Conservation (phyloP, 208 protist genomes). For the Leishmania aethiopica region DNA sequence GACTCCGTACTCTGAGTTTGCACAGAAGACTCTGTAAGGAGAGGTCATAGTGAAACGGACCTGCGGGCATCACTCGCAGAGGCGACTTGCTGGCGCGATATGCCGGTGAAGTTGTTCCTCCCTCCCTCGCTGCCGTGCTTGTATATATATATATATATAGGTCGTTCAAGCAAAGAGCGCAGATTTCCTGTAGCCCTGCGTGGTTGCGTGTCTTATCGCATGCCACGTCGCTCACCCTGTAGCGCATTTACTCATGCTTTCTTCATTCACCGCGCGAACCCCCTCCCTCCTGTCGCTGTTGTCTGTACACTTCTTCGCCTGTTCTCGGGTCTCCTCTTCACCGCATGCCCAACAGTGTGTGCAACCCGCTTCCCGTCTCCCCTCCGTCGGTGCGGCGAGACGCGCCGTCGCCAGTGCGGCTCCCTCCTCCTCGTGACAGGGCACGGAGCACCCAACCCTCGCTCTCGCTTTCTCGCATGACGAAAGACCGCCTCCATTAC, state of each 20-base stretch:
- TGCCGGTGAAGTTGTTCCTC: background rate
- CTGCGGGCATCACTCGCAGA: background rate
- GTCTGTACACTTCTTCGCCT: background rate
- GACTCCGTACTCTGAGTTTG: background rate
- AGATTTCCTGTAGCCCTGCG: too few species aligned
- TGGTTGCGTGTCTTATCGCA: background rate
- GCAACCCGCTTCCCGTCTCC: background rate
- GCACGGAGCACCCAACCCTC: background rate
- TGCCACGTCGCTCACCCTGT: background rate
- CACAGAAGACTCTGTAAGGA: background rate
- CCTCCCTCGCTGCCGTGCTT: too few species aligned
- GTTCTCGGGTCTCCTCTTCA: background rate
- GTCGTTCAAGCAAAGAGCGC: background rate
- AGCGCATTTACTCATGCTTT: background rate
- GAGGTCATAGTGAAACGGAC: background rate
- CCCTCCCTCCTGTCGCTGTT: background rate
- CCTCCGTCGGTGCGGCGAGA: background rate
- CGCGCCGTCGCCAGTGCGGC: background rate
- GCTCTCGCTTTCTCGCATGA: slow-evolving; percentile 38
- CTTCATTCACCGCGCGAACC: background rate
- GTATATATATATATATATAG: too few species aligned
- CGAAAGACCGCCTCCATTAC: slow-evolving; percentile 73
- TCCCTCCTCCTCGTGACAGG: background rate
- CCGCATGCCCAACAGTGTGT: background rate
- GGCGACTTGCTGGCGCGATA: background rate